These are phyloP conservation scores for Lactarius deliciosus DNA, from an alignment of 768 basidiomycete genomes.

Conservation along the genomic window DNA sequence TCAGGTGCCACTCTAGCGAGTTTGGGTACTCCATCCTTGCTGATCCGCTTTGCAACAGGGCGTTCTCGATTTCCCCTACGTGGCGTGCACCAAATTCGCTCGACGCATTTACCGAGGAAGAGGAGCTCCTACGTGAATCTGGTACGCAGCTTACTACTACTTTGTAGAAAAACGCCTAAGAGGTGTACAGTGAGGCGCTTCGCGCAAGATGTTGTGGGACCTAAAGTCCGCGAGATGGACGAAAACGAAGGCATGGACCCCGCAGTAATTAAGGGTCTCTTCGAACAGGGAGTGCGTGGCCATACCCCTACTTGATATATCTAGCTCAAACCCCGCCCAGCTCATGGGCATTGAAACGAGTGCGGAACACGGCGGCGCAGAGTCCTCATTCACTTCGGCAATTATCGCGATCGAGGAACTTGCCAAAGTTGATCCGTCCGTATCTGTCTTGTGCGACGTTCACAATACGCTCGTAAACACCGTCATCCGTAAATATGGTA, in stretches of 20 bases:
- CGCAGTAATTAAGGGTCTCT: slow-evolving; percentile 78
- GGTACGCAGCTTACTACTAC: slow-evolving; percentile 49
- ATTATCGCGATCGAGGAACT: slow-evolving; percentile 98
- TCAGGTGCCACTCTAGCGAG: slow-evolving; percentile 5
- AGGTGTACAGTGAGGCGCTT: slow-evolving; percentile 73
- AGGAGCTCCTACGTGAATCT: slow-evolving; percentile 88
- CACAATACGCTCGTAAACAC: slow-evolving; percentile 99
- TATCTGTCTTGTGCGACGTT: slow-evolving; percentile 95
- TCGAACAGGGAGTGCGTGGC: slow-evolving; percentile 84
- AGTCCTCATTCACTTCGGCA: slow-evolving; percentile 89
- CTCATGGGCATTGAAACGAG: slow-evolving; percentile 98
- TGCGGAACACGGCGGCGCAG: slow-evolving; percentile 80
- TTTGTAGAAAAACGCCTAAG: slow-evolving; percentile 11
- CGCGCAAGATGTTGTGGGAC: slow-evolving; percentile 83
- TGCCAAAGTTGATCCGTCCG: slow-evolving; percentile 92
- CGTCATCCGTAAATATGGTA: slow-evolving; percentile 83
- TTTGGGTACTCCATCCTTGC: slow-evolving; percentile 27
- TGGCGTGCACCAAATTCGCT: slow-evolving; percentile 53
- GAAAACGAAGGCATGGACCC: slow-evolving; percentile 96
- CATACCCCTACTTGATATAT: slow-evolving; percentile 1
- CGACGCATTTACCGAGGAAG: slow-evolving; percentile 89
- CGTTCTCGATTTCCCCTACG: slow-evolving; percentile 30
- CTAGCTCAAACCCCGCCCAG: slow-evolving; percentile 40
- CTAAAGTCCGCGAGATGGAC: slow-evolving; percentile 96
- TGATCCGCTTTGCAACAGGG: slow-evolving; percentile 15